Base-by-base conservation (phyloP, 2,329 filamentous ascomycete species). In the Rutstroemia sydowiana region DNA sequence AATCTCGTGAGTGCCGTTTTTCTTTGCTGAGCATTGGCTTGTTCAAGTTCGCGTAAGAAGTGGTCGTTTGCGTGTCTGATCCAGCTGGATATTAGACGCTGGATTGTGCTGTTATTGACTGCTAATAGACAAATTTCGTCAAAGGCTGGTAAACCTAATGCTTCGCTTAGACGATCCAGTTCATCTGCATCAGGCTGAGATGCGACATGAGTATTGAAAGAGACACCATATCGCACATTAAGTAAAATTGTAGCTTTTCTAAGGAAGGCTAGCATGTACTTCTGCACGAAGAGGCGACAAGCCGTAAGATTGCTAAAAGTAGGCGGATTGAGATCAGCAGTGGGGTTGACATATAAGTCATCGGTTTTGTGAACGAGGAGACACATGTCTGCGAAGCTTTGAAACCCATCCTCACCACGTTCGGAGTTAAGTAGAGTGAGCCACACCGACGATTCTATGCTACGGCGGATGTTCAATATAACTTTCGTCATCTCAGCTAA, bases 401-500 rank as follows among this genome's bases (percentile, higher is more conserved):
- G 53, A 14, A 55, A 13, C 10, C 26, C 45, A 9, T 34, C 26
- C 20, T 43, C 39, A 14, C 32, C 13, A 14, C 52, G 9, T 14
- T 26, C 20, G 18, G 20, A 16, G 13, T 41, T 42, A 46, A 61
- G 57, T 55, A 62, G 59, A 14, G 51, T 46, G n/a, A 78, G 63
- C 74, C 76, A 83, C 48, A 67, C 70, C 5, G 71, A 68, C 3
- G 70, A 65, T 0, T 77, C 72, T 43, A 81, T 75, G 62, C 79
- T 80, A 45, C 73, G 74, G 21, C 74, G 73, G 66, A 79, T 80
- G 7, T 77, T 74, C 13, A 82, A 65, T 14, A 89, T 77, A 5
- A 90, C 83, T 70, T 95, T 95, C 54, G 95, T 82, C 52, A 98
- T 82, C 69, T 98, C 93, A 2, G 88, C 88, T 51, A 95, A 76